A percentile compares a stretch with the other conserved stretches of the same genome.
phyloP scores from a whole-genome alignment of 805 yeast species.

The Metschnikowia lochheadii region DNA sequence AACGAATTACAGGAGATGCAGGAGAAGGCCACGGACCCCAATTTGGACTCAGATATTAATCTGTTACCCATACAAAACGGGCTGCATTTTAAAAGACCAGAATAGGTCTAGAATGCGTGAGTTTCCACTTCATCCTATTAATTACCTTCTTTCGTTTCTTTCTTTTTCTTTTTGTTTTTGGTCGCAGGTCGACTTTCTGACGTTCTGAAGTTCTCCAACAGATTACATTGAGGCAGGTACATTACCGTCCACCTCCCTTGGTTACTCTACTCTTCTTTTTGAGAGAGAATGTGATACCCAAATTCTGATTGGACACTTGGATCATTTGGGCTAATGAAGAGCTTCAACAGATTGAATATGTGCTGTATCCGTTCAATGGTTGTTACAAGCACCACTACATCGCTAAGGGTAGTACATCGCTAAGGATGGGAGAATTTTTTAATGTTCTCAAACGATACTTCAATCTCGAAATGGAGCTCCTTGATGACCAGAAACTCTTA shows the following conservation, averaged over 20 bases:
- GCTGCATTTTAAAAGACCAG: too few relatives aligned
- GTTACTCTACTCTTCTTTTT: slow-evolving; percentile 3
- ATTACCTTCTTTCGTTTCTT: too few relatives aligned
- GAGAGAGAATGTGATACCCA: slow-evolving; percentile 7
- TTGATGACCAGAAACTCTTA: slow-evolving; percentile 18
- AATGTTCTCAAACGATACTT: slow-evolving; percentile 11
- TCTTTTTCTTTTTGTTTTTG: too few relatives aligned
- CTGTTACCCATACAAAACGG: not conserved
- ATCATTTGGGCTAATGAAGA: slow-evolving; percentile 13
- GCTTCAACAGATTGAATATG: slow-evolving; percentile 17
- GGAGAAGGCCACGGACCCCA: not conserved
- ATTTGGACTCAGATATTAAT: not conserved
- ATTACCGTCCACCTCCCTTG: too few relatives aligned
- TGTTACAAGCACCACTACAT: not conserved
- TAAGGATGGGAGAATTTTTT: not conserved
- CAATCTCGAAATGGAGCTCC: slow-evolving; percentile 23
- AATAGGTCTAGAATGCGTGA: too few relatives aligned
- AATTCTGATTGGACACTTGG: slow-evolving; percentile 11
- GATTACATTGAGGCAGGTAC: too few relatives aligned
- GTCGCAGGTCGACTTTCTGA: too few relatives aligned
- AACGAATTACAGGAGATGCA: slow-evolving; percentile 5
- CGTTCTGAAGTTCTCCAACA: too few relatives aligned
- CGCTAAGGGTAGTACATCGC: not conserved
- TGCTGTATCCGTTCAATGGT: slow-evolving; percentile 18
- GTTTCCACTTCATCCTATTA: not conserved